Evolutionary conservation across 305 asterid genomes (phyloP), one percentile per base, ranked within the genome.

Genomic region (Fraxinus sp.): DNA sequence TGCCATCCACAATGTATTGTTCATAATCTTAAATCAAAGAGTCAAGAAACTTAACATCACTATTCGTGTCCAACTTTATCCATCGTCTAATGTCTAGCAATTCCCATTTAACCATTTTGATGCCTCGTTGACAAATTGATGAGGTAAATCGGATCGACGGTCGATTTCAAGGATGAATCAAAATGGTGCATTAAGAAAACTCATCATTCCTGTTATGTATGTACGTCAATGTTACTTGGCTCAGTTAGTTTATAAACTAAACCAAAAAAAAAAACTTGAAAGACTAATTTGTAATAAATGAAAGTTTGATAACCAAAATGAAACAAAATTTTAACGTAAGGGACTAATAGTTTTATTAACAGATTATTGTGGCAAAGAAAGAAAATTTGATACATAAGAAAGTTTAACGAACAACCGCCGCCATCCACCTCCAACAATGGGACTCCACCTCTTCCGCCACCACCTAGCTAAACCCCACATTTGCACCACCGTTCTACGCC

Each of bases 401-500:
- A 52, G 7, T 16, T 46, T n/a, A 59, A 22, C 8, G 74, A 9
- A 11, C 18, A 26, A 26, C 13, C 76, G 76, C 41, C 41, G 76
- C 14, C 76, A 16, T 33, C 44, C 26, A 71, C 46, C 26, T 5
- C 76, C 46, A 33, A 41, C 6, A 35, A 79, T 77, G 78, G 75
- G 22, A 76, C 68, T 14, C 70, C 44, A 14, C 24, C 83, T 14
- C 76, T 81, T 76, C 83, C 83, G 86, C 57, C 86, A 73, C 33
- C 79, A 37, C 26, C 76, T 74, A 5, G 80, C 44, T 3, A 10
- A 81, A 68, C 82, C 57, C 9, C 74, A 66, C 10, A 44, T 3
- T 41, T 3, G 24, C 86, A 13, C 89, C 86, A 75, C 86, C 84
- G 28, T 41, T 66, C 8, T 82, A 70, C 90, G 89, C 85, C 79